These are phyloP conservation scores for Pythium rhizo-oryzae DNA, from an alignment of 352 stramenopile genomes.

Conservation along the genomic window DNA sequence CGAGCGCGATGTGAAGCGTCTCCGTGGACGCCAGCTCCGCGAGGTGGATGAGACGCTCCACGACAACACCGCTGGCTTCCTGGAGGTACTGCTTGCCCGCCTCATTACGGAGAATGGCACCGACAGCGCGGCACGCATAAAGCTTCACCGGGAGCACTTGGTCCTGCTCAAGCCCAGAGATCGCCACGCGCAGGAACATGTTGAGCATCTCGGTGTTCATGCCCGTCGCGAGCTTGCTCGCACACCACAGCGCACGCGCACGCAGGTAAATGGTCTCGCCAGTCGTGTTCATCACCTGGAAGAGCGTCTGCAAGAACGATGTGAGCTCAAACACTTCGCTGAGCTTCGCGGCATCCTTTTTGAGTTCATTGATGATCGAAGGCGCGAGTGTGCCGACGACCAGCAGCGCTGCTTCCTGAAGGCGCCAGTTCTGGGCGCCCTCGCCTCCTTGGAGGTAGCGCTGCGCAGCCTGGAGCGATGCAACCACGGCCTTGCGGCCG, in stretches of 20 bases:
- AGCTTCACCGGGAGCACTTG: conserved; percentile 79
- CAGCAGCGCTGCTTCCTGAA: conserved; percentile 76
- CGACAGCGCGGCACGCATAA: conserved; percentile 79
- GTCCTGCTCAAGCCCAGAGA: conserved; percentile 68
- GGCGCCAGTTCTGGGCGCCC: conserved; percentile 47
- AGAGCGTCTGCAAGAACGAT: conserved; percentile 74
- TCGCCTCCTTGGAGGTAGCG: conserved; percentile 55
- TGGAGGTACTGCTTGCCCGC: conserved; percentile 58
- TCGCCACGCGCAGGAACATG: conserved; percentile 68
- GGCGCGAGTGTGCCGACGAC: conserved; percentile 68
- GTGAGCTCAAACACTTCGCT: conserved; percentile 55
- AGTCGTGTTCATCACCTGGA: conserved; percentile 71
- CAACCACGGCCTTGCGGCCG: conserved; percentile 60
- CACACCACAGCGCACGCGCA: conserved; percentile 80
- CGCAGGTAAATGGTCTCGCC: conserved; percentile 77
- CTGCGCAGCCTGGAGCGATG: conserved; percentile 58
- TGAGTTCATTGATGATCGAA: conserved; percentile 57
- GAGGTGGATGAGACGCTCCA: conserved; percentile 64
- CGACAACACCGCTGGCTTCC: conserved; percentile 47
- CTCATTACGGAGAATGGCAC: conserved; percentile 66
- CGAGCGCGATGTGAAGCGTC: conserved; percentile 77
- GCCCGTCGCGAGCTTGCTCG: conserved; percentile 64
- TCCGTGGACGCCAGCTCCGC: conserved; percentile 62
- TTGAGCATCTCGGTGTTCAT: conserved; percentile 79
- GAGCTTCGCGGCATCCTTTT: conserved; percentile 53